Conservation (phyloP, 345 rosid species). For the Acer yangbiense region DNA sequence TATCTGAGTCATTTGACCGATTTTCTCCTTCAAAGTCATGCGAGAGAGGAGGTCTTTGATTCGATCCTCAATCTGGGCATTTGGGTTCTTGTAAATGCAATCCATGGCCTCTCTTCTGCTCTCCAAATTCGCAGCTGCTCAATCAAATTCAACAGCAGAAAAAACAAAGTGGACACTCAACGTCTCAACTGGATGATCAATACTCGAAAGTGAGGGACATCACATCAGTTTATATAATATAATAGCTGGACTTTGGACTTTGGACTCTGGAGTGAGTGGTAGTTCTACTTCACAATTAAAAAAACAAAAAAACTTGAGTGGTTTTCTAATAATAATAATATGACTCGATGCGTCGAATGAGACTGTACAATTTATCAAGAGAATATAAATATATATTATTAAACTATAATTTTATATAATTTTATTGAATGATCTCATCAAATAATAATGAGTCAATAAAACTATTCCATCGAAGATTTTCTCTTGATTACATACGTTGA, state of each 20-base stretch:
- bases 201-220: not conserved
- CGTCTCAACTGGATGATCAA: not conserved
- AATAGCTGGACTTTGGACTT: not conserved
- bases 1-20: conserved; percentile 89
- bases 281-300: not conserved
- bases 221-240: not conserved
- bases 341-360: too few species aligned
- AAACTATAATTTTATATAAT: too few species aligned
- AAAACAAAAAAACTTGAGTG: too few species aligned
- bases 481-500: too few species aligned
- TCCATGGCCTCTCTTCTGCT: conserved; percentile 23
- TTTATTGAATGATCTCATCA: too few species aligned
- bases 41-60: conserved; percentile 76
- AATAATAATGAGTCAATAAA: too few species aligned
- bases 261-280: not conserved
- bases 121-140: too few species aligned
- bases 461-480: too few species aligned
- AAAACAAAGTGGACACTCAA: not conserved
- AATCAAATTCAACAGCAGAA: not conserved
- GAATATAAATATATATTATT: too few species aligned
- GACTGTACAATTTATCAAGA: too few species aligned
- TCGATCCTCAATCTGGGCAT: conserved; percentile 67
- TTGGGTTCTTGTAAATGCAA: conserved; percentile 60
- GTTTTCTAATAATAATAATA: too few species aligned
- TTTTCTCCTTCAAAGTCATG: conserved; percentile 74